A percentile compares a stretch with the other conserved stretches of the same genome.
phyloP scores from a whole-genome alignment of 2,329 filamentous ascomycete genomes.

The Paracoccidioides lutzii region DNA sequence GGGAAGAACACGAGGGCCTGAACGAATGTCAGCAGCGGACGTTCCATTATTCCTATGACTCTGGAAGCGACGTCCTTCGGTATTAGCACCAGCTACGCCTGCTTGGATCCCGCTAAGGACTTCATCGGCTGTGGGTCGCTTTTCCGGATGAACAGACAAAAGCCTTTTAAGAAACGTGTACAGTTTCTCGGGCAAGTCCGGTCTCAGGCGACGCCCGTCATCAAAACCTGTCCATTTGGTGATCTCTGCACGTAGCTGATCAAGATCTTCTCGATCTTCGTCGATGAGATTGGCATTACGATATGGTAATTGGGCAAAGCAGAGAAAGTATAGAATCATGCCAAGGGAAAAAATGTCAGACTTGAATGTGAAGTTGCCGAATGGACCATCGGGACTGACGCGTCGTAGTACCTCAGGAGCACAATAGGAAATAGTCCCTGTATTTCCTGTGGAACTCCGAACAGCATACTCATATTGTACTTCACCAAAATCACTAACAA shows the following conservation, averaged over 20 bases:
- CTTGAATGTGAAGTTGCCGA: constrained; percentile 90
- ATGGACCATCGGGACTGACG: constrained; percentile 50
- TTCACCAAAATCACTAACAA: constrained; percentile 97
- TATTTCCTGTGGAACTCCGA: constrained; percentile 82
- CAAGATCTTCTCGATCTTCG: constrained; percentile 85
- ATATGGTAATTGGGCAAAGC: constrained; percentile 82
- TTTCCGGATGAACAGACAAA: constrained; percentile 60
- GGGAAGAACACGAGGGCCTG: constrained; percentile 26
- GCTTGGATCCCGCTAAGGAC: constrained; percentile 67
- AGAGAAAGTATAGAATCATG: constrained; percentile 98
- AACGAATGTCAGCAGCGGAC: constrained; percentile 21
- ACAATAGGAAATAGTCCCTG: constrained; percentile 94
- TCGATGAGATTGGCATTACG: constrained; percentile 68
- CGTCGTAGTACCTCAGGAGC: constrained; percentile 79
- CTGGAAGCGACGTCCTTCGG: constrained; percentile 33
- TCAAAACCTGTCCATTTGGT: constrained; percentile 77
- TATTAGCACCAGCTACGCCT: constrained; percentile 16
- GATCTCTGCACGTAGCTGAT: constrained; percentile 74
- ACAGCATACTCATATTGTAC: constrained; percentile 73
- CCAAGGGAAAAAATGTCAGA: constrained; percentile 97
- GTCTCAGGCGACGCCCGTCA: constrained; percentile 57
- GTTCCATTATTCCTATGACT: constrained; percentile 16
- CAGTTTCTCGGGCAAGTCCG: constrained; percentile 72
- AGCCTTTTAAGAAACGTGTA: constrained; percentile 75
- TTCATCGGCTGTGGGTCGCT: constrained; percentile 73